phyloP scores from a whole-genome alignment of 169 alveolate species.

The Amoebophrya sp. region DNA sequence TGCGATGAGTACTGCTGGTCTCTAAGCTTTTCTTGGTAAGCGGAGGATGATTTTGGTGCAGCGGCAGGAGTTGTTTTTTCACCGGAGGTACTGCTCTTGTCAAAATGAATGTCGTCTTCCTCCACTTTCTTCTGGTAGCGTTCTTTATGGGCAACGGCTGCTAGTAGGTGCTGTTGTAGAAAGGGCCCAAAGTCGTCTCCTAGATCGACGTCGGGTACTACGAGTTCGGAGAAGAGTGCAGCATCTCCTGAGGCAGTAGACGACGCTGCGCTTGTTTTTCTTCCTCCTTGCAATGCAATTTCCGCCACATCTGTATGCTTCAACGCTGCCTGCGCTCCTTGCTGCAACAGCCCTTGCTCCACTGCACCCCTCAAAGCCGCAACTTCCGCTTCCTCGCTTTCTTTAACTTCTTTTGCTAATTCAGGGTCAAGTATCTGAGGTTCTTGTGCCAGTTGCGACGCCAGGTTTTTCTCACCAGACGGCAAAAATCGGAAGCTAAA shows the following conservation, averaged over 20 bases:
- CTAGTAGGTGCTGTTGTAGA: not conserved
- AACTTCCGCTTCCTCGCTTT: no score
- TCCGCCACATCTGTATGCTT: not conserved
- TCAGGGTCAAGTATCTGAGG: no score
- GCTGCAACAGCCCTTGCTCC: not conserved
- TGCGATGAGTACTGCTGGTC: not conserved
- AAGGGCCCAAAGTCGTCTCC: not conserved
- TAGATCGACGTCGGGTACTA: not conserved
- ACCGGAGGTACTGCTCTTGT: no score
- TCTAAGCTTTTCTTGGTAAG: no score
- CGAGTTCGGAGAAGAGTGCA: not conserved
- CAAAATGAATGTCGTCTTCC: no score
- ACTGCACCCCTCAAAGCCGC: not conserved
- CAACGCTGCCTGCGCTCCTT: not conserved
- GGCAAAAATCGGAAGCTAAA: not conserved
- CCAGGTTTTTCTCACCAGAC: not conserved
- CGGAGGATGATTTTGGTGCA: no score
- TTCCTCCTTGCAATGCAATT: not conserved
- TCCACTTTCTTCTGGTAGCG: not conserved
- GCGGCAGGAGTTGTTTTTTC: no score
- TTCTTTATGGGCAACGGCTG: not conserved
- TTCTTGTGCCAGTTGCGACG: not conserved
- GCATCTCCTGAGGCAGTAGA: no score
- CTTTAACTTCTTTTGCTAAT: no score
- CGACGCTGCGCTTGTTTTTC: not conserved